Base-by-base conservation (phyloP, 1,284 basidiomycete genomes). In the Cryptococcus hybrid region DNA sequence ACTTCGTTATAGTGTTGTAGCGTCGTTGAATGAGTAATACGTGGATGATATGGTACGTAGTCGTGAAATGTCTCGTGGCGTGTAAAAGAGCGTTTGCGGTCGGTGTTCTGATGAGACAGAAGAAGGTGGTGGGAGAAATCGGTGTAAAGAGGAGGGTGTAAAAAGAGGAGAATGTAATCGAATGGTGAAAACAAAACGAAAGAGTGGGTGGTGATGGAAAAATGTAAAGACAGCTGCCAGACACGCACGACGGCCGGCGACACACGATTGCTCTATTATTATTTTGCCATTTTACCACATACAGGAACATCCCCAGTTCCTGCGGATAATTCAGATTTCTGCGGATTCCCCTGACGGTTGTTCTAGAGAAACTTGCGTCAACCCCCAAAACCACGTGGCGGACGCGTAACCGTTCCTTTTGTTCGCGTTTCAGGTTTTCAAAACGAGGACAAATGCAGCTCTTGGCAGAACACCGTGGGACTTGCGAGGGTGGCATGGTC, bases 51-150 rank as follows among this genome's bases (percentile, higher is more conserved):
- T n/a, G 15, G 15, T n/a, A 39, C 7, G 42, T 62, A 56, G 57
- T 57, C 18, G 49, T 57, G 54, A 60, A 24, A 24, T 24, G 24
- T 24, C 24, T 24, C 24, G 24, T 24, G 24, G 24, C 24, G 24
- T 24, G 24, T 24, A 24, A 64, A 64, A 48, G 63, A 64, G 58
- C 56, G 63, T 64, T 48, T 34, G 8, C 24, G 56, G 57, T 58
- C 52, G 49, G 59, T 52, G 36, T 36, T 38, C 24, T 39, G 49
- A 45, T 39, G 52, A 37, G 38, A 57, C 52, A 46, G 53, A 37
- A 47, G 46, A 35, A 39, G 12, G 44, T 34, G 6, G 24, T 38
- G 43, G 42, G 39, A 54, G 44, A 47, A 24, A 24, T 24, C 24
- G 24, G 24, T 24, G 24, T 24, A 24, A 24, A 24, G 24, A 15